Base-by-base conservation (phyloP, 2,329 filamentous ascomycete genomes). In the Fusarium guadeloupense region DNA sequence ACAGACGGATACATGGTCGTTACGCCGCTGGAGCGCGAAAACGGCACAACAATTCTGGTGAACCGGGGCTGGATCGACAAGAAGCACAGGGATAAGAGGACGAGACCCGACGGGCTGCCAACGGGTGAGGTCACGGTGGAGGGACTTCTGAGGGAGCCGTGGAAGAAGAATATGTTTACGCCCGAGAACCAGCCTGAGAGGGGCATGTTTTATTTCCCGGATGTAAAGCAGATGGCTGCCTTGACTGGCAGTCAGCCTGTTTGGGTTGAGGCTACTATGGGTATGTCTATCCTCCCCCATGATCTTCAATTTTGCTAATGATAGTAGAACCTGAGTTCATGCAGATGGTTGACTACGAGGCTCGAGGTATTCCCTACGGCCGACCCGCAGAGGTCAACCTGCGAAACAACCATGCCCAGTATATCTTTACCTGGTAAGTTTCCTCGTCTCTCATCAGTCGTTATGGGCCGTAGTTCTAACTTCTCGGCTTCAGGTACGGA, bases 81-180 rank as follows among this genome's bases (percentile, higher is more conserved):
- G 81, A 88, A 88, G 66, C 82, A 90, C 69, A 84, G 84, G 50
- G 77, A 85, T 56, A 89, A 93, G 77, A 79, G 79, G 64, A 79
- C 92, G 40, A 78, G 92, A 20, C 79, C 83, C 0, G 84, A 87
- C 20, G 87, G 87, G 1, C 67, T 98, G 65, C 89, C 90, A 0
- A 74, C 71, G 42, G 92, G 87, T 0, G 86, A 90, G 69, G 88
- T 98, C 9, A 85, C 83, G 1, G 87, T 99, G 3, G 88, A 97
- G 77, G 95, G 95, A 0, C 71, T 99, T 74, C 74, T 99, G 73
- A 80, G 95, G 56, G 87, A 95, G 78, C 94, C 94, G 9, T 96
- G 92, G 86, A 95, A 96, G 84, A 96, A 94, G 83, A 99, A 99
- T 75, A 90, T 93, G 85, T 99, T 99, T 75, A 99, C 95, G 51